Base-by-base conservation (phyloP, 208 protist species). In the Phytomonas serpens region DNA sequence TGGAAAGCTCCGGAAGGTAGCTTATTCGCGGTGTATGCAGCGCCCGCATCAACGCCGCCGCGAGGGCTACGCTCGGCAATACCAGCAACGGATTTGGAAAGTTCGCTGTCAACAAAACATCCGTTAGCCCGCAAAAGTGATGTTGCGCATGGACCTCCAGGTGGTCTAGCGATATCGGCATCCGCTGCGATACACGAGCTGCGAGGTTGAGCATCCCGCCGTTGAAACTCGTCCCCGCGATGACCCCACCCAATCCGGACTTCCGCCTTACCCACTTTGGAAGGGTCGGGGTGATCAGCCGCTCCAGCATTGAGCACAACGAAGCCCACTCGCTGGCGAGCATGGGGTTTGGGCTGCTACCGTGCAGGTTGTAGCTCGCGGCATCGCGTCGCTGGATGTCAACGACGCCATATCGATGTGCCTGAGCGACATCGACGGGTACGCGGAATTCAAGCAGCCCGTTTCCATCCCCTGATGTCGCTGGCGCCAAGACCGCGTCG, bases 51-150 rank as follows among this genome's bases (percentile, higher is more conserved):
- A 96, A 40, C 0, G 87, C 90, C 52, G 68, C 78, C 6, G 73
- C 37, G 30, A 96, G 68, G 38, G 90, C 90, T 34, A 82, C 76
- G 47, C 69, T 80, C 29, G 90, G 85, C 66, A 96, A 69, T 37
- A 93, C 86, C 13, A 82, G 68, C 23, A 75, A 62, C 37, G 87
- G 81, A 61, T 92, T 80, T 0, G 88, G 85, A 74, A 92, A 96
- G 61, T 82, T 87, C 14, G 76, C 77, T 9, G 83, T 77, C 32
- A 96, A 71, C 33, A 96, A 73, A 0, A 93, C 84, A 67, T 96
- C 90, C 13, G 90, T 93, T 32, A 93, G 76, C 14, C 85, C 87
- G 69, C 88, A 92, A 75, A 89, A 96, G 68, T 92, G 86, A 71
- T 89, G 77, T 69, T 79, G 74, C 23, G 88, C 80, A 72, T 93